Evolutionary conservation across 2,329 filamentous ascomycete genomes (phyloP), one percentile per base, ranked within the genome.

Genomic region (Coniochaeta prunicola): DNA sequence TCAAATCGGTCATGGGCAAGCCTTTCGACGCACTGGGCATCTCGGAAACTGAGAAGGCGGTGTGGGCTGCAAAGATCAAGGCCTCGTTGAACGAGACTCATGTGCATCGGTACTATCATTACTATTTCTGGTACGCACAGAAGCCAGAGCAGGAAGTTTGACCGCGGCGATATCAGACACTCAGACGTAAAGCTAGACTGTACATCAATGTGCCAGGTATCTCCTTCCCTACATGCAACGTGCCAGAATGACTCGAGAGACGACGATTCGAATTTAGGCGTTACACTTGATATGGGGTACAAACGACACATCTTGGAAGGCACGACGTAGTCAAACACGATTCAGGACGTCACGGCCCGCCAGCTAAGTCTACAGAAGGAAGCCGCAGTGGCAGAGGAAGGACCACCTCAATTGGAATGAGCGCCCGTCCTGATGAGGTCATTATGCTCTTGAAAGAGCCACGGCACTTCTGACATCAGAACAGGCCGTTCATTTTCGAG

Each of bases 1-100:
- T 61, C 13, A 53, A 59, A 12, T 60, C 61, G 9, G 53, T 59
- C 10, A 45, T 60, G 17, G 59, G 54, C 13, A 64, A 64, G 56
- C 61, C 62, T 1, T 65, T 63, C 60, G 60, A 59, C n/a, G 53
- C 53, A 13, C 56, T 66, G 31, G 60, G 76, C 70, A 83, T 85
- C 69, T 84, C 85, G 0, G 82, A 82, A 58, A 85, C 85, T 0
- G 80, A 85, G 2, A 83, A 74, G 80, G 81, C 86, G 31, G 81
- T 84, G 0, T 79, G 77, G 8, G 56, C 28, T 2, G 62, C 62
- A 1, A 59, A 58, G 54, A 57, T 61, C 17, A 57, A 57, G 76
- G 57, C 59, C 36, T 48, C 57, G 31, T 13, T 59, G 19, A 57
- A 57, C 8, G 57, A 59, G 7, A 53, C 15, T 58, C 57, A 50